Percentiles rank a stretch among this genome's conserved stretches.
Evolutionary conservation across 441 rosid genomes (phyloP).

Genomic region (Isatis lusitanica): DNA sequence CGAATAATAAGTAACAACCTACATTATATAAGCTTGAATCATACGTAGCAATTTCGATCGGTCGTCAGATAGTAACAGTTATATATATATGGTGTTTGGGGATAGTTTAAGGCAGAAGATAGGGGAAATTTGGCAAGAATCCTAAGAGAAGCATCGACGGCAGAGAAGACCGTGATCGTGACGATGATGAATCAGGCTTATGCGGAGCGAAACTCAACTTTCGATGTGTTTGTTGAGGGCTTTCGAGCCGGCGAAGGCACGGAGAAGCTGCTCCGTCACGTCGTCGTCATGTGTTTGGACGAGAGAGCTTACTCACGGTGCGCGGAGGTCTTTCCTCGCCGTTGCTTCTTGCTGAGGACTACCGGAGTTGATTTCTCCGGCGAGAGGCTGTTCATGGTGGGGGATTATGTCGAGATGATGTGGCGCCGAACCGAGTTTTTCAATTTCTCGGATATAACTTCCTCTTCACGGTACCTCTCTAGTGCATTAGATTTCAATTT

Average conservation of each 20-base stretch:
- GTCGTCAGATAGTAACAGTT: not conserved
- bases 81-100: not conserved
- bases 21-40: not conserved
- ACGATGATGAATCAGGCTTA: constrained; percentile 44
- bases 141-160: constrained; percentile 18
- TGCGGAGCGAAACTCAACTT: constrained; percentile 38
- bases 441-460: constrained; percentile 40
- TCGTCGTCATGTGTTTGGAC: constrained; percentile 41
- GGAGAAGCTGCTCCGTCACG: constrained; percentile 30
- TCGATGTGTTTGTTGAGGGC: constrained; percentile 44
- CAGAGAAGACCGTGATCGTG: constrained; percentile 42
- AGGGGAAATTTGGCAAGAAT: constrained; percentile 6
- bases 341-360: constrained; percentile 34
- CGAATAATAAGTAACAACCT: not conserved
- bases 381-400: constrained; percentile 38
- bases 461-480: constrained; percentile 40
- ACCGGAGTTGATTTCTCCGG: constrained; percentile 35
- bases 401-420: constrained; percentile 44
- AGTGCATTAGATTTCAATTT: not conserved
- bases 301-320: constrained; percentile 37
- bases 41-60: not conserved
- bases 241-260: constrained; percentile 40
- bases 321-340: constrained; percentile 28
- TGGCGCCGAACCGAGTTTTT: constrained; percentile 46
- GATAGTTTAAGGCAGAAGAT: constrained; percentile 13